These are phyloP conservation scores for Aspergillus campestris DNA, from an alignment of 495 filamentous ascomycete genomes.

Conservation along the genomic window DNA sequence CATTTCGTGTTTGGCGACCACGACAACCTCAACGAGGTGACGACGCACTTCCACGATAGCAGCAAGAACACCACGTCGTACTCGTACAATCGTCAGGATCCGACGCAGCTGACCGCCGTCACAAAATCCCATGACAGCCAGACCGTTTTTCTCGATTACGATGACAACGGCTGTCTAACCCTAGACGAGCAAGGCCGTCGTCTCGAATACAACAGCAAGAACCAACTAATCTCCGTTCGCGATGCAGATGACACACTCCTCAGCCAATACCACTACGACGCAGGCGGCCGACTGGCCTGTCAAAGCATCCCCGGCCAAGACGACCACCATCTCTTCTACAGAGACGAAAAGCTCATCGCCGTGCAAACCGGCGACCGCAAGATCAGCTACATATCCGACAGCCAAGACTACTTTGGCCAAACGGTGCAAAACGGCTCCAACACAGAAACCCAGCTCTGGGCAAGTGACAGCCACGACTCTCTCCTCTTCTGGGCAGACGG, in stretches of 20 bases:
- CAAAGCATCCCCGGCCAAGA: not conserved
- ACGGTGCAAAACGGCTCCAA: not conserved
- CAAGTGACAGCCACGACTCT: not conserved
- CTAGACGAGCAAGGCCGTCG: slow-evolving; percentile 1
- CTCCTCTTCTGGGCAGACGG: not conserved
- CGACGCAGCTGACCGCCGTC: slow-evolving; percentile 1
- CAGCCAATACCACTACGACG: slow-evolving; percentile 5
- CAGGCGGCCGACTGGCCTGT: not conserved
- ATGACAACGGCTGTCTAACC: slow-evolving; percentile 2
- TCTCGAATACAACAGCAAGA: slow-evolving; percentile 1
- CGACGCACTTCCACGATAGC: not conserved
- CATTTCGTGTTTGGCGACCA: not conserved
- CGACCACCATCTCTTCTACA: not conserved
- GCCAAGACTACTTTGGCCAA: slow-evolving; percentile 1
- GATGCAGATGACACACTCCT: not conserved
- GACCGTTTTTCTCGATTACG: not conserved
- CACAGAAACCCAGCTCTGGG: not conserved
- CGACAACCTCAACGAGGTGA: not conserved
- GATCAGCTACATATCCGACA: not conserved
- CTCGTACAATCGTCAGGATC: not conserved
- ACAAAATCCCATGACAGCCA: not conserved
- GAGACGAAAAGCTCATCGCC: slow-evolving; percentile 1
- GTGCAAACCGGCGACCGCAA: not conserved
- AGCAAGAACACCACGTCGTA: not conserved
- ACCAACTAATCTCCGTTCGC: not conserved